Base-by-base conservation (phyloP, 768 basidiomycete genomes). In the Pulveroboletus ravenelii region DNA sequence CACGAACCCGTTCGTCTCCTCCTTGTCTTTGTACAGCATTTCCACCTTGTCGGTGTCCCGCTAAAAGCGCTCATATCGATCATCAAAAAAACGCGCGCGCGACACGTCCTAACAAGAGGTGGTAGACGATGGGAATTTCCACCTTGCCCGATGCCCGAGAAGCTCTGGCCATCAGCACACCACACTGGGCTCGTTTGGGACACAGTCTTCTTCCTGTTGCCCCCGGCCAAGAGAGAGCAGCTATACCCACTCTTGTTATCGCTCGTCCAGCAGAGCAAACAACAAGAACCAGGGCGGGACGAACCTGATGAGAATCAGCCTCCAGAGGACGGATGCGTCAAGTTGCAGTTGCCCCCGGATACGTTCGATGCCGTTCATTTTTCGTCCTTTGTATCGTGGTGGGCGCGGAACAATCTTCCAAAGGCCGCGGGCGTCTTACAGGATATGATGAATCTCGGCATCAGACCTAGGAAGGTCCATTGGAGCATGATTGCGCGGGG, bases 21-120 rank as follows among this genome's bases (percentile, higher is more conserved):
- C 43, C 51, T 67, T 41, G 67, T 75, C 0, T 88, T 80, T 58
- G 62, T 66, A 12, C 70, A 75, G 6, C 72, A 79, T 47, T 86
- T 84, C 57, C 74, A 73, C 48, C 53, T 73, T 7, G 64, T 73
- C 34, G 83, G 80, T 13, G 68, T 87, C n/a, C 82, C 85, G 0
- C 53, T 29, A 47, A 69, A 32, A 62, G 69, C 59, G 0, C 29
- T 65, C 4, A 17, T 57, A 1, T 55, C 50, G 7, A 25, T 56
- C 17, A 41, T 64, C n/a, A 27, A 54, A 23, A 54, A 59, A 4
- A n/a, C 45, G 17, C 56, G 17, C 14, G 55, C 62, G 0, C 44
- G 49, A 18, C 39, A 44, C 6, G 45, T 51, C 2, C 41, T 52
- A 1, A 47, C 44, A 38, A 52, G 51, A 12, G 40, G 8, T 13